A percentile compares a stretch with the other conserved stretches of the same genome.
These are phyloP conservation scores for Thalia dealbata DNA, from an alignment of 176 grass and related monocot genomes.

Conservation along the genomic window DNA sequence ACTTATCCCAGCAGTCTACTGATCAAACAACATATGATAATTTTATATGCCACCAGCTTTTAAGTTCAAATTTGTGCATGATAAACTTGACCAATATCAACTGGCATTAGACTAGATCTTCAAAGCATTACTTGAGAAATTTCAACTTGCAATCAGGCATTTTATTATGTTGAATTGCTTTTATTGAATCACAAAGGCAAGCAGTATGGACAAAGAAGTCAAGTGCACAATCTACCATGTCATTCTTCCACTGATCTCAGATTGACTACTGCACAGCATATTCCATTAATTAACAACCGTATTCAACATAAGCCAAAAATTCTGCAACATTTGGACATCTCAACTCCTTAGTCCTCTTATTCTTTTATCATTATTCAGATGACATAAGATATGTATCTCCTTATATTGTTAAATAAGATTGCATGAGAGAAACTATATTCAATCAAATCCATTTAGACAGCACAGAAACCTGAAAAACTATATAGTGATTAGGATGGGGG, in stretches of 20 bases:
- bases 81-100: not conserved
- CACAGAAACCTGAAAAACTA: no score
- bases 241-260: not conserved
- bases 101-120: not conserved
- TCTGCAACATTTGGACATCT: not conserved
- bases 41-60: not conserved
- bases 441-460: no score
- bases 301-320: not conserved
- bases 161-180: not conserved
- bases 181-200: not conserved
- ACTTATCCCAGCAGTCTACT: no score
- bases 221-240: not conserved
- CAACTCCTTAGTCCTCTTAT: not conserved
- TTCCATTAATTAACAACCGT: not conserved
- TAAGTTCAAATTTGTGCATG: not conserved
- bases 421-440: no score
- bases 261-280: not conserved
- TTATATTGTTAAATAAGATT: not conserved
- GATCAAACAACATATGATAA: not conserved
- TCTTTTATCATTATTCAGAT: not conserved
- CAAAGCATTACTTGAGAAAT: not conserved
- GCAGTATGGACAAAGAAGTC: not conserved
- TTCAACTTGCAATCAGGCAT: not conserved
- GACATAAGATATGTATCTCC: not conserved
- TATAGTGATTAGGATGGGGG: no score